These are phyloP conservation scores for Zasmidium cellare DNA, from an alignment of 2,329 filamentous ascomycete species.

Conservation along the genomic window DNA sequence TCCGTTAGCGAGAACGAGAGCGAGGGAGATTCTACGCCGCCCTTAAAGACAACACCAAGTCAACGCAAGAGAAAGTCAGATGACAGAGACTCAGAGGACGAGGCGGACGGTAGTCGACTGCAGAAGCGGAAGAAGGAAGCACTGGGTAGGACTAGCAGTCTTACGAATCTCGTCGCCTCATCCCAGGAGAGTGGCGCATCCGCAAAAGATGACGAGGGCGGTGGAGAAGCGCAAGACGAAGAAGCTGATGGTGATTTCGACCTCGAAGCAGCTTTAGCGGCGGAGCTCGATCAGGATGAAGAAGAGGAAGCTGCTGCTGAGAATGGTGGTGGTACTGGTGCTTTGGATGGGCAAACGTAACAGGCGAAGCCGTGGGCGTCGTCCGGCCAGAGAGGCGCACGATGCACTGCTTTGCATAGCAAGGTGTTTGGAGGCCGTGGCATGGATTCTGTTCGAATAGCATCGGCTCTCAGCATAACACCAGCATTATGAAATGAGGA, in stretches of 20 bases:
- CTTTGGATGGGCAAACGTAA: neutral
- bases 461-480: slow-evolving; percentile 2
- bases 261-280: slow-evolving; percentile 57
- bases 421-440: slow-evolving; percentile 4
- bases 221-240: too few species aligned
- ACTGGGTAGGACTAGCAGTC: slow-evolving; percentile 46
- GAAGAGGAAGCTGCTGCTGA: slow-evolving; percentile 28
- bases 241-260: slow-evolving; percentile 45
- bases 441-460: neutral
- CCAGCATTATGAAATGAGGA: slow-evolving; percentile 1
- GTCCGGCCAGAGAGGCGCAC: neutral
- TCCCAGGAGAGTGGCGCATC: slow-evolving; percentile 32
- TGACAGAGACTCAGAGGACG: slow-evolving; percentile 36
- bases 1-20: slow-evolving; percentile 19
- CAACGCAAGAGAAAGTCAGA: slow-evolving; percentile 33
- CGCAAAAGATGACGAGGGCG: slow-evolving; percentile 19
- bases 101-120: slow-evolving; percentile 45
- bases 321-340: slow-evolving; percentile 1
- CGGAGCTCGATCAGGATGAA: slow-evolving; percentile 42
- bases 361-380: neutral
- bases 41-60: slow-evolving; percentile 26
- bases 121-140: slow-evolving; percentile 51
- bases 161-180: slow-evolving; percentile 40
- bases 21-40: neutral
- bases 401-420: slow-evolving; percentile 9